Conservation (phyloP, 1,284 basidiomycete genomes). For the Ganoderma multipileum region DNA sequence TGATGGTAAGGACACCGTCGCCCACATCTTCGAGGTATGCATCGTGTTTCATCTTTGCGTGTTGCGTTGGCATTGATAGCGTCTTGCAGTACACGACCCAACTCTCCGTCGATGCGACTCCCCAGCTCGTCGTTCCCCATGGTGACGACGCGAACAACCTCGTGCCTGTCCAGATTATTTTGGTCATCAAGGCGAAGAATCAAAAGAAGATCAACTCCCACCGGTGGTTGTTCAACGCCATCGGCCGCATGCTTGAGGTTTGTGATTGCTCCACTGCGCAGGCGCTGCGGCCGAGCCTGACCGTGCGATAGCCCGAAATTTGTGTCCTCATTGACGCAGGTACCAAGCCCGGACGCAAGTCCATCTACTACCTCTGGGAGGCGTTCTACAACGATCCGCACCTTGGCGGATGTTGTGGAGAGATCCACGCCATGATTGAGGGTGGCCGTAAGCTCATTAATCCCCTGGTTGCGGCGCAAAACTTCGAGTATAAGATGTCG, state of each 20-base stretch:
- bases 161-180: constrained; percentile 95
- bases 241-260: constrained; percentile 84
- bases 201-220: constrained; percentile 98
- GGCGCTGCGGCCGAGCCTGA: neutral
- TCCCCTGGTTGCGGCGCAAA: constrained; percentile 93
- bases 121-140: constrained; percentile 90
- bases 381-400: constrained; percentile 83
- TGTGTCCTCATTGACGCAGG: constrained; percentile 94
- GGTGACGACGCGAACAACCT: constrained; percentile 90
- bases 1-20: constrained; percentile 93
- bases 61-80: constrained; percentile 8
- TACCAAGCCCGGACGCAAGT: constrained; percentile 96
- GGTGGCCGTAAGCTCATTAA: constrained; percentile 93
- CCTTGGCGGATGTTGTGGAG: constrained; percentile 86
- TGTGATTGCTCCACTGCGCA: constrained; percentile 18
- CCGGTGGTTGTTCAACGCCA: constrained; percentile 98
- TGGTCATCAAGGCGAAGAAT: constrained; percentile 96
- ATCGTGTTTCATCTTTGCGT: neutral
- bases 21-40: constrained; percentile 86
- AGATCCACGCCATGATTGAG: constrained; percentile 95
- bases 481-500: constrained; percentile 99
- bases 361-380: constrained; percentile 98
- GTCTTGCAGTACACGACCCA: constrained; percentile 84
- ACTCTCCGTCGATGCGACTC: constrained; percentile 89
- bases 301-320: constrained; percentile 75